Evolutionary conservation across 2,329 filamentous ascomycete species (phyloP), one percentile per base, ranked within the genome.

Genomic region (Pestalotiopsis sp.): DNA sequence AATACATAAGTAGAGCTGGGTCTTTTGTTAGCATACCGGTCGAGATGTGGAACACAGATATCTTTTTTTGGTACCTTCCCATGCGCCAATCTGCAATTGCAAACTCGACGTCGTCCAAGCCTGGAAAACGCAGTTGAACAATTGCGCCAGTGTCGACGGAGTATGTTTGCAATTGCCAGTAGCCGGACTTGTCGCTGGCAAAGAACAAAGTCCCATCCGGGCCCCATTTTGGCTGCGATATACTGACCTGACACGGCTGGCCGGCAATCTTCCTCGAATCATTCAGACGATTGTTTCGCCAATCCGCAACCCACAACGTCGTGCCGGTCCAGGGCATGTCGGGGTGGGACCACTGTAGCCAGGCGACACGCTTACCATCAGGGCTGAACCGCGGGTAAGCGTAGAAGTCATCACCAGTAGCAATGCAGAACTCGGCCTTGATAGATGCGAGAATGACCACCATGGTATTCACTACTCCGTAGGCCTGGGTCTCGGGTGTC

Each of bases 271-370:
- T 27, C 25, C 13, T n/a, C 6, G 57, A 12, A 60, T 27, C 25
- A 6, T 23, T 27, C 1, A 60, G 25, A 4, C 25, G 7, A 60
- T 23, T 23, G 13, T n/a, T 27, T 11, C 11, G 11, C 57, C 57
- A 60, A n/a, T 60, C 57, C 17, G 25, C n/a, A 27, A 36, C 1
- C 25, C 31, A 60, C 13, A 60, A 11, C 11, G 31, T 38, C 14
- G 57, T 60, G 4, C 57, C 57, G 25, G 57, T 60, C 57, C 57
- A 60, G 23, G 57, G 57, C 57, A 60, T 60, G 25, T 60, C 57
- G 20, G 57, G 57, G 9, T 60, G 57, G 3, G 57, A 60, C 57
- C 57, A 60, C 57, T 60, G 57, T 4, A 60, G 25, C 57, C 57
- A 60, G 31, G 57, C 20, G 6, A 60, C 57, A 3, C 23, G n/a